Percentiles rank a stretch among this genome's conserved stretches.
These are phyloP conservation scores for Hypoxylon sp. DNA, from an alignment of 2,329 filamentous ascomycete species.

Conservation along the genomic window DNA sequence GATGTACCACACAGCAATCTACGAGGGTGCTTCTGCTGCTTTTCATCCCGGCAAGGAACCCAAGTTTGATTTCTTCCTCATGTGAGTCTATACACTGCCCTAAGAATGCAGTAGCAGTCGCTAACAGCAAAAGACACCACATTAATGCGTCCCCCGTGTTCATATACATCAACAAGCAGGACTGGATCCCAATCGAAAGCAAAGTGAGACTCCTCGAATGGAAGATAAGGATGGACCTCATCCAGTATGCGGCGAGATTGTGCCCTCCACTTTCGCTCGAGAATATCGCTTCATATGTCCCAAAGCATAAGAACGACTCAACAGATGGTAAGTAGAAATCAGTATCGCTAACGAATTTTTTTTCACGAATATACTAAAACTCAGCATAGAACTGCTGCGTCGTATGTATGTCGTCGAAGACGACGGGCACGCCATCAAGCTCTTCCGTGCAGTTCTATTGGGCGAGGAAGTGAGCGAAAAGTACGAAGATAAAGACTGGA, in stretches of 20 bases:
- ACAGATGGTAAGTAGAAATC: slow-evolving; percentile 57
- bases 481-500: slow-evolving; percentile 64
- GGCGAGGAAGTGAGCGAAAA: slow-evolving; percentile 67
- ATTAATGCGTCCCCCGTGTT: slow-evolving; percentile 82
- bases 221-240: slow-evolving; percentile 82
- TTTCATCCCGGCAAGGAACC: slow-evolving; percentile 74
- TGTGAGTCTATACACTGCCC: slow-evolving; percentile 57
- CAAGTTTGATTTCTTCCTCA: slow-evolving; percentile 86
- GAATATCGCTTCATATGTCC: slow-evolving; percentile 72
- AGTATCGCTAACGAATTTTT: neutral
- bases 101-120: neutral
- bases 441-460: slow-evolving; percentile 77
- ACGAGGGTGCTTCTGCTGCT: slow-evolving; percentile 67
- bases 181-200: slow-evolving; percentile 71
- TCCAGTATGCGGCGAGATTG: slow-evolving; percentile 79
- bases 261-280: slow-evolving; percentile 72
- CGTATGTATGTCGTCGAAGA: slow-evolving; percentile 69
- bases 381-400: slow-evolving; percentile 59
- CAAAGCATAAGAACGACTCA: slow-evolving; percentile 60
- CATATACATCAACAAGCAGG: slow-evolving; percentile 72
- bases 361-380: neutral
- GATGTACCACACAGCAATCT: slow-evolving; percentile 77
- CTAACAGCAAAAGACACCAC: slow-evolving; percentile 75
- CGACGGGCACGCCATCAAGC: slow-evolving; percentile 86
- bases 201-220: slow-evolving; percentile 83